These are phyloP conservation scores for Rhynchospora breviuscula DNA, from an alignment of 176 grass and related monocot genomes.

Conservation along the genomic window DNA sequence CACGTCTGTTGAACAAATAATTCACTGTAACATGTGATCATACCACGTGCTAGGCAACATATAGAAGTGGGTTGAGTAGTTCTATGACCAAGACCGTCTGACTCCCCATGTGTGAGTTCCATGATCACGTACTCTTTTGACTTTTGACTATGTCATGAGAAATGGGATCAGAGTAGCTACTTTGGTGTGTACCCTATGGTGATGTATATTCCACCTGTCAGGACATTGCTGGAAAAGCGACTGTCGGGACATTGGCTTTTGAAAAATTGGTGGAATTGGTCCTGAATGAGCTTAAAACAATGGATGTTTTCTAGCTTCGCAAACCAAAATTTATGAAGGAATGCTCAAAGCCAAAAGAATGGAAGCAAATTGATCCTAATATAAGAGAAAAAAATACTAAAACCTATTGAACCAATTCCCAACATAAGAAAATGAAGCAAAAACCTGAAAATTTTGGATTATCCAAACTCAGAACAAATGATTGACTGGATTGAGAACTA, in stretches of 20 bases:
- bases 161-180: too few relatives aligned
- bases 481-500: constrained; percentile 2
- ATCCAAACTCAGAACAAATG: not conserved
- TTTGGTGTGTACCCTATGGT: too few relatives aligned
- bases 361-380: not conserved
- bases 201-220: too few relatives aligned
- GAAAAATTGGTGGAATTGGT: not conserved
- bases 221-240: too few relatives aligned
- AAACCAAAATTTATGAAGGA: not conserved
- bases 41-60: too few relatives aligned
- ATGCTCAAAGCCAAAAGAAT: not conserved
- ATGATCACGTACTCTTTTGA: too few relatives aligned
- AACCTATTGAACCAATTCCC: not conserved
- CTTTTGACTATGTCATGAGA: too few relatives aligned
- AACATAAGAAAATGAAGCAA: not conserved
- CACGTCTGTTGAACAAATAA: too few relatives aligned
- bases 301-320: not conserved
- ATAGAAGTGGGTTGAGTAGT: too few relatives aligned
- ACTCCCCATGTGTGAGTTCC: too few relatives aligned
- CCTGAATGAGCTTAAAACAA: not conserved
- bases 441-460: not conserved
- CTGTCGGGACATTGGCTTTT: not conserved
- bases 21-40: too few relatives aligned
- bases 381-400: not conserved
- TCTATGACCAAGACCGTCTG: too few relatives aligned